Evolutionary conservation across 1,284 basidiomycete genomes (phyloP).

Genomic region (Mycena sp.): DNA sequence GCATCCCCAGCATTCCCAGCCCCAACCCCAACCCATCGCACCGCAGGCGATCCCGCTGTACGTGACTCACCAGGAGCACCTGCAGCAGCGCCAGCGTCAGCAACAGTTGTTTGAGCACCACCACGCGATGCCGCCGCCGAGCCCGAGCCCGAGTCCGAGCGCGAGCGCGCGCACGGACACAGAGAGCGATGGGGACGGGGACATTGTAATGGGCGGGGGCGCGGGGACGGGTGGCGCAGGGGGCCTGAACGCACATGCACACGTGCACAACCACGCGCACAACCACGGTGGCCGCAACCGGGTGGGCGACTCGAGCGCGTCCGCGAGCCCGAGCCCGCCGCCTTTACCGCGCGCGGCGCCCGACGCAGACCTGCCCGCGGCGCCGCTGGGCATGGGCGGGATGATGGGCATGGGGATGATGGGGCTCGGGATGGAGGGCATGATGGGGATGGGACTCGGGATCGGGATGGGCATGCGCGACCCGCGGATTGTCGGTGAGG

Average conservation of each 20-base stretch:
- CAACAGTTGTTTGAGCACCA: background rate
- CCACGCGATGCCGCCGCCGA: conserved; percentile 19
- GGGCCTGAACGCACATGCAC: background rate
- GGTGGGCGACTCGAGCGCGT: conserved; percentile 27
- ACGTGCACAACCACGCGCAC: background rate
- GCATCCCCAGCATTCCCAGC: too few species aligned
- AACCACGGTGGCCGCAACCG: background rate
- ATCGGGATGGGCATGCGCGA: background rate
- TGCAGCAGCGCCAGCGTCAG: conserved; percentile 3
- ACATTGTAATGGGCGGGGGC: conserved; percentile 25
- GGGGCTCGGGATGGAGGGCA: background rate
- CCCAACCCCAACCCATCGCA: too few species aligned
- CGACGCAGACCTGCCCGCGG: background rate
- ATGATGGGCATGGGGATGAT: conserved; percentile 10
- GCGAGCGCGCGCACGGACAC: conserved; percentile 15
- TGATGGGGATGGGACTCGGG: background rate
- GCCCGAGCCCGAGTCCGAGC: conserved; percentile 22
- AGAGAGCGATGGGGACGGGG: conserved; percentile 24
- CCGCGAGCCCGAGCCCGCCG: conserved; percentile 30
- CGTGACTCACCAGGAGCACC: conserved; percentile 1
- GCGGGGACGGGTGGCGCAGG: conserved; percentile 18
- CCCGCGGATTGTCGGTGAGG: background rate
- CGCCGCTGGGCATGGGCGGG: conserved; percentile 12
- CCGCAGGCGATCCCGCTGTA: too few species aligned
- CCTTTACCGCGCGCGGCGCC: background rate